A percentile compares a stretch with the other conserved stretches of the same genome.
These are phyloP conservation scores for Suillus subluteus DNA, from an alignment of 768 basidiomycete species.

Conservation along the genomic window DNA sequence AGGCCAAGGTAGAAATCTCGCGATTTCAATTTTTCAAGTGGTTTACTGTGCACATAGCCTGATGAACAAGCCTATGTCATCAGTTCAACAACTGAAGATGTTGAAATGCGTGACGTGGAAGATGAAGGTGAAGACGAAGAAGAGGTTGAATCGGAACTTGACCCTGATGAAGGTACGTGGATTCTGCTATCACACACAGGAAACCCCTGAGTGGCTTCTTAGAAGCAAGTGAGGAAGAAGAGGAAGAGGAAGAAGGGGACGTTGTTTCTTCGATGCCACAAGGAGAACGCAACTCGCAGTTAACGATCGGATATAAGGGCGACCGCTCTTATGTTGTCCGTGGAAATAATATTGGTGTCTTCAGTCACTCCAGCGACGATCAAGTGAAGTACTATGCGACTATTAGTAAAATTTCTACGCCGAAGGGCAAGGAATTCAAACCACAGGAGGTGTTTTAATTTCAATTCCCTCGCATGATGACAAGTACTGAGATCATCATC, in stretches of 20 bases:
- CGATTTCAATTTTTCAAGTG: background rate
- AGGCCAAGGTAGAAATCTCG: constrained; percentile 64
- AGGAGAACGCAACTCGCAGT: constrained; percentile 81
- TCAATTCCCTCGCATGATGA: constrained; percentile 13
- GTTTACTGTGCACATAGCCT: constrained; percentile 41
- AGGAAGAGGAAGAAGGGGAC: constrained; percentile 52
- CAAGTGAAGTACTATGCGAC: constrained; percentile 85
- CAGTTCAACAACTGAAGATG: constrained; percentile 76
- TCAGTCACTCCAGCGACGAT: constrained; percentile 70
- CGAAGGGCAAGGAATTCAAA: constrained; percentile 81
- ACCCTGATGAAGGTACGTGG: constrained; percentile 59
- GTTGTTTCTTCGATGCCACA: constrained; percentile 42
- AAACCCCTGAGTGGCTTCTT: constrained; percentile 10
- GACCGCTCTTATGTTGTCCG: constrained; percentile 93
- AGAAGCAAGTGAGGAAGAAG: constrained; percentile 47
- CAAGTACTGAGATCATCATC: constrained; percentile 12
- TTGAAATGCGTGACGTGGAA: constrained; percentile 83
- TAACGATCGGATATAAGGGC: constrained; percentile 94
- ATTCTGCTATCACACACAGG: background rate
- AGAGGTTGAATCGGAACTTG: constrained; percentile 70
- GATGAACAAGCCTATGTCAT: constrained; percentile 90
- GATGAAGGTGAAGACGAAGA: constrained; percentile 83
- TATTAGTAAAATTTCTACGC: constrained; percentile 79
- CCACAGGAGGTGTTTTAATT: constrained; percentile 73
- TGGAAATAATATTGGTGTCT: constrained; percentile 90